Evolutionary conservation across 352 stramenopile genomes (phyloP), one percentile per base, ranked within the genome.

Genomic region (Phytophthora colocasiae): DNA sequence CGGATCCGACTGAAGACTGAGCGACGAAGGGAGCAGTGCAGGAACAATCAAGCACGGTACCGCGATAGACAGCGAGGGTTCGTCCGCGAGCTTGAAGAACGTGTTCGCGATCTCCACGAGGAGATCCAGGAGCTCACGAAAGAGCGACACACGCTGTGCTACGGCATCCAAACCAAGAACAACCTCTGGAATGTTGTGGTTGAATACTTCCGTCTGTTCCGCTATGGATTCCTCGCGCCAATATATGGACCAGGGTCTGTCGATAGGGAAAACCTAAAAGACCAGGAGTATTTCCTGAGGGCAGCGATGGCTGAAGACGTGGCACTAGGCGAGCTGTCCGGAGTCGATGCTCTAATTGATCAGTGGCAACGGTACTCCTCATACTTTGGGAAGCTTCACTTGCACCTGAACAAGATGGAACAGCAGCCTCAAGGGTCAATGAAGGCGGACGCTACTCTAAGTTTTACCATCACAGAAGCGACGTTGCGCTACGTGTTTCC

Each of bases 31-130:
- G 60, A 85, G 41, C 73, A 85, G 44, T 85, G 77, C 48, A 72
- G 71, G 15, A 58, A 56, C 15, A 85, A 82, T 48, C 77, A 85
- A 36, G 77, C 73, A 9, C 63, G 71, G 11, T 85, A 85, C 45
- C 73, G 77, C n/a, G 63, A 75, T 31, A 73, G 75, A 43, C 73
- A 80, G 45, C 59, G 50, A 22, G 49, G 55, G 1, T 50, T 68
- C 10, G 47, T 48, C 14, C 34, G 53, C 6, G 54, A 72, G 6
- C 44, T 77, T 0, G 65, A 76, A 29, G 22, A 62, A 8, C 64
- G 45, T 26, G 71, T 77, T 4, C 19, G 50, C 3, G 15, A 68
- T 3, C 66, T 84, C 0, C 57, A 64, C 0, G 15, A 64, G 6
- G 58, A 79, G 41, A 69, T 81, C 41, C 54, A 62, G 22, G 3